Conservation (phyloP, 176 grass and related monocot species). For the Avena insularis region DNA sequence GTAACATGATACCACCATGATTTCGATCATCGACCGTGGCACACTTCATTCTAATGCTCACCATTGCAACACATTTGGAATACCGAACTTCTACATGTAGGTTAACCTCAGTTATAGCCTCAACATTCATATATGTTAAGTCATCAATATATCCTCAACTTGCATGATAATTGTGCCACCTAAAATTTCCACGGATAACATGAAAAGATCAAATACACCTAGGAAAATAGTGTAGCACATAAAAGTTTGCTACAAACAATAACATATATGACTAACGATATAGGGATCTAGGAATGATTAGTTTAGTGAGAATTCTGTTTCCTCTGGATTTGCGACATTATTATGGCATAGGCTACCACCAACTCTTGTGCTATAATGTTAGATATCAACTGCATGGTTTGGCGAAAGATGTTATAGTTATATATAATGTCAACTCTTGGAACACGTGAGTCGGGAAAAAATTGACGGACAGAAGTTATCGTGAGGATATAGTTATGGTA, state of each 20-base stretch:
- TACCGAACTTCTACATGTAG: neutral
- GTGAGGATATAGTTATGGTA: no score
- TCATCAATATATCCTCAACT: neutral
- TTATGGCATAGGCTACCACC: no score
- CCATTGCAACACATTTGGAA: neutral
- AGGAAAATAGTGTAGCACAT: neutral
- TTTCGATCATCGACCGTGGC: neutral
- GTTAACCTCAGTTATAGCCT: no score
- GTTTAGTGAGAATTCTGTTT: no score
- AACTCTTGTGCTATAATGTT: no score
- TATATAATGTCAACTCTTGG: neutral
- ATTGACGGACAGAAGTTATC: no score
- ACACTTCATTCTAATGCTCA: neutral
- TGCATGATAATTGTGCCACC: neutral
- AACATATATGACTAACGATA: neutral
- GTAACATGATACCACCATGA: no score
- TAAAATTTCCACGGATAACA: neutral
- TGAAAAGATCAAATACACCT: neutral
- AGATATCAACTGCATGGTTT: neutral
- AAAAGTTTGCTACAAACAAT: neutral
- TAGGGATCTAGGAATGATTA: neutral
- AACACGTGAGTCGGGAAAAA: neutral
- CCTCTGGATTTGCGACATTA: no score
- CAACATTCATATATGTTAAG: no score
- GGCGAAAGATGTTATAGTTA: neutral